Evolutionary conservation across 768 basidiomycete species (phyloP), one percentile per base, ranked within the genome.

Genomic region (Fomitopsis pulvina): DNA sequence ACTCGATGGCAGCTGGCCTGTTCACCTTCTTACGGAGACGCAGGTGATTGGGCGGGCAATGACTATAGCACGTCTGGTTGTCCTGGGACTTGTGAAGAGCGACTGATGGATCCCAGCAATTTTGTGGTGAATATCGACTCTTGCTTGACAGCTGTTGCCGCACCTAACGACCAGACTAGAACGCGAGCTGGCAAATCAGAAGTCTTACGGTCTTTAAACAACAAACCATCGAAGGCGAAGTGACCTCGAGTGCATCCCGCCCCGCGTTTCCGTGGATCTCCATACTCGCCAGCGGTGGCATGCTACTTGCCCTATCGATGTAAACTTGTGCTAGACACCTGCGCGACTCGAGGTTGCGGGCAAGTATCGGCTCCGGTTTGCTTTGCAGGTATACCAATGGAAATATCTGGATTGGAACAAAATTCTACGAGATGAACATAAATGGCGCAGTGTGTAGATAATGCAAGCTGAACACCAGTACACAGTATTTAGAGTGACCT

Each of bases 41-140:
- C 43, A 87, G 84, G 83, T 57, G 87, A 88, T 66, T 89, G 87
- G 88, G 88, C 88, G 14, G 87, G 87, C 24, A 87, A 88, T 62
- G 81, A 84, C 4, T 89, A 89, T 57, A 75, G 78, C 4, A 84
- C 84, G 9, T 81, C 77, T 1, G 76, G 76, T 18, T 90, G 88
- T 56, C 85, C 87, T 4, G 88, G 87, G 34, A 83, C 85, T 26
- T 91, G 88, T 58, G 60, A 72, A 18, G 73, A 76, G 10, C 72
- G 72, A 50, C 62, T 90, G 30, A 79, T 74, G 73, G 72, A 87
- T 60, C 87, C 88, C 1, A 60, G 60, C 2, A 89, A 88, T 62
- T 90, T 90, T 57, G 80, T 75, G 60, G 87, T 82, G 66, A 45
- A 81, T 66, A 21, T 39, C 14, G 21, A 40, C n/a, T 21, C 25